phyloP scores from a whole-genome alignment of 2,329 filamentous ascomycete species.

The Pestalotiopsis sp. region DNA sequence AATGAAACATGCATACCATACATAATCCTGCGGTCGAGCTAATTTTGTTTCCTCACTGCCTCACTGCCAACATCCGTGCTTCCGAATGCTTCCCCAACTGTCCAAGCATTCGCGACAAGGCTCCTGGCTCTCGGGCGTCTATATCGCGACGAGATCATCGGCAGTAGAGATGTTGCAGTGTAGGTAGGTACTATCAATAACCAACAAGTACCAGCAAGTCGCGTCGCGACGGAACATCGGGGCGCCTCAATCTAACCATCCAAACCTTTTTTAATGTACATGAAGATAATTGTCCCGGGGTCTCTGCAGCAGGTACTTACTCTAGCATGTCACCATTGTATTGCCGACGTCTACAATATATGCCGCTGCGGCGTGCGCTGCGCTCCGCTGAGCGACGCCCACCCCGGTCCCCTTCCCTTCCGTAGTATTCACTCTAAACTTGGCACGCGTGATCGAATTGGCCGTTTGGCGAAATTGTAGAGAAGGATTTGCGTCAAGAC shows the following conservation, averaged over 20 bases:
- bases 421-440: neutral
- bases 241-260: neutral
- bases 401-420: neutral
- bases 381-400: neutral
- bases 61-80: neutral
- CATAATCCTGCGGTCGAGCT: neutral
- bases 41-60: neutral
- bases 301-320: neutral
- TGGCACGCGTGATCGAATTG: neutral
- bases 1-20: constrained; percentile 8
- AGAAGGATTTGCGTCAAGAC: neutral
- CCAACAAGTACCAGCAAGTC: neutral
- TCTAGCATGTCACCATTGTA: neutral
- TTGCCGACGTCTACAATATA: neutral
- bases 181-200: no score
- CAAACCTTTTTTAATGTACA: neutral
- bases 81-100: neutral
- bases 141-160: neutral
- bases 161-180: no score
- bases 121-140: neutral
- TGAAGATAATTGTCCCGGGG: neutral
- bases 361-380: neutral
- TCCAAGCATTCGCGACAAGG: neutral
- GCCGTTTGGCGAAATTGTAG: neutral
- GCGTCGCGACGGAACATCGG: neutral